A percentile compares a stretch with the other conserved stretches of the same genome.
Evolutionary conservation across 2,329 filamentous ascomycete genomes (phyloP).

Genomic region (Fusarium nurragi): DNA sequence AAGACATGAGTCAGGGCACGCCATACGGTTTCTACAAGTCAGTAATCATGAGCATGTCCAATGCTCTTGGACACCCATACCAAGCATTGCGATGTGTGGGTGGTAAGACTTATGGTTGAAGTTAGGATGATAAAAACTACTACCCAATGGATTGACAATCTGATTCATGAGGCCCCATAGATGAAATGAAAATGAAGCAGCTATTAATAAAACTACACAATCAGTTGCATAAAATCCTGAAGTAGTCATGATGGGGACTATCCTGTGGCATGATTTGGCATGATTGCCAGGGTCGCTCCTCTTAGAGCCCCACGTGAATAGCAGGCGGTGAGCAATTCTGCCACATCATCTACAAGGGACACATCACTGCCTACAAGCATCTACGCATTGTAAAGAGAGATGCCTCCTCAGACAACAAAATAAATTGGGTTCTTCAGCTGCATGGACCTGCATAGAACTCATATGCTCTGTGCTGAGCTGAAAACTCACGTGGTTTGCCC

Average conservation of each 20-base stretch:
- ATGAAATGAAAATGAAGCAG: neutral
- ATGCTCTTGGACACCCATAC: neutral
- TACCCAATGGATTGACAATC: fast-evolving
- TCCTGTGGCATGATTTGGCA: neutral
- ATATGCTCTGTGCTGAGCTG: constrained; percentile 42
- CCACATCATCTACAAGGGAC: constrained; percentile 45
- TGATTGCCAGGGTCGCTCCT: constrained; percentile 8
- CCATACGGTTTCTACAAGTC: neutral
- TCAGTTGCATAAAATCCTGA: neutral
- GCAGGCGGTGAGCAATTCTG: constrained; percentile 46
- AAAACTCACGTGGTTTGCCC: constrained; percentile 37
- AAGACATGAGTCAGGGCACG: neutral
- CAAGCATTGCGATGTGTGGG: neutral
- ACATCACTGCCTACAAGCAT: constrained; percentile 43
- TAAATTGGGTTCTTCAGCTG: constrained; percentile 32
- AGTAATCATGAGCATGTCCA: neutral
- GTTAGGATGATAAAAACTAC: neutral
- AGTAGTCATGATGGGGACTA: constrained; percentile 21
- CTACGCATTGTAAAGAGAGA: constrained; percentile 23
- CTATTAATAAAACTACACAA: neutral
- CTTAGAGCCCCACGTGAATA: constrained; percentile 38
- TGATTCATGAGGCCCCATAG: too few species aligned
- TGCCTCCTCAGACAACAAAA: constrained; percentile 29
- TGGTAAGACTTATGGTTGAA: neutral
- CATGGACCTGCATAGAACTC: constrained; percentile 40